A percentile compares a stretch with the other conserved stretches of the same genome.
phyloP scores from a whole-genome alignment of 177 flowering plant species.

The Telopea speciosissima region DNA sequence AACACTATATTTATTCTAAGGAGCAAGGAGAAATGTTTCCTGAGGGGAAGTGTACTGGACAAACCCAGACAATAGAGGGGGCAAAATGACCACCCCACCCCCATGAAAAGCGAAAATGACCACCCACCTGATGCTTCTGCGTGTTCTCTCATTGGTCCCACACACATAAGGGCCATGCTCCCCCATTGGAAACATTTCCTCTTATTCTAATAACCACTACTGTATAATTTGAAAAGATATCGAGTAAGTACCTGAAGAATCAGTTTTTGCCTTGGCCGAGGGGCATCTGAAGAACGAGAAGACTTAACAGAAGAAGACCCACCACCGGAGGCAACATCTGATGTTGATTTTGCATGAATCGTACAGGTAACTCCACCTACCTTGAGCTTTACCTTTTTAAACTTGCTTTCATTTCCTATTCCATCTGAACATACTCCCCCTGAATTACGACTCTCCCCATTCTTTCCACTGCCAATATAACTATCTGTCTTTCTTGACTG shows the following conservation, averaged over 20 bases:
- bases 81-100: too few relatives aligned
- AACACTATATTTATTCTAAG: too few relatives aligned
- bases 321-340: slow-evolving; percentile 23
- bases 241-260: slow-evolving; percentile 21
- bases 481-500: slow-evolving; percentile 16
- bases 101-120: too few relatives aligned
- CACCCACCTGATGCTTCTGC: too few relatives aligned
- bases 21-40: too few relatives aligned
- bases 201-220: neutral
- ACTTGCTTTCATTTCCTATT: slow-evolving; percentile 33
- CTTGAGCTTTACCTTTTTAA: slow-evolving; percentile 65
- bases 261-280: slow-evolving; percentile 24
- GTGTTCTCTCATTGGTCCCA: too few relatives aligned
- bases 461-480: slow-evolving; percentile 12
- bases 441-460: slow-evolving; percentile 14
- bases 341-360: slow-evolving; percentile 41
- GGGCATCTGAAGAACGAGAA: slow-evolving; percentile 24
- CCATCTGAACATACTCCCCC: slow-evolving; percentile 28
- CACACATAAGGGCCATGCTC: too few relatives aligned
- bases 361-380: slow-evolving; percentile 68
- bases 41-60: too few relatives aligned
- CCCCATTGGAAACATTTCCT: too few relatives aligned
- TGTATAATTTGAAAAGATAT: neutral
- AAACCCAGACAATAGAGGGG: too few relatives aligned
- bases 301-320: slow-evolving; percentile 27